Base-by-base conservation (phyloP, 305 asterid species). In the Fraxinus nigra region DNA sequence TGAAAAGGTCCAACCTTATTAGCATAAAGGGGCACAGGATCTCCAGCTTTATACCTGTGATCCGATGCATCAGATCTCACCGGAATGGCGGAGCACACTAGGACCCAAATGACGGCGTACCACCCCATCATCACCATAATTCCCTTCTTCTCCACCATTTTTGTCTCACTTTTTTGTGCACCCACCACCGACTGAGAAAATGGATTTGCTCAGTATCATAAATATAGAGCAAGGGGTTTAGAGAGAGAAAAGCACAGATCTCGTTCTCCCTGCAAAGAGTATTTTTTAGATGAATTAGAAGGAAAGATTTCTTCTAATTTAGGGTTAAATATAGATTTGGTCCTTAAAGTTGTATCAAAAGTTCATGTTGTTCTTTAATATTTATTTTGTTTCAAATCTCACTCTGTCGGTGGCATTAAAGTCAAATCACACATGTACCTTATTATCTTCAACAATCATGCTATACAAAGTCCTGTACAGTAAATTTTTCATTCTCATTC, bases 1-100 rank as follows among this genome's bases (percentile, higher is more conserved):
- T 92, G 96, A 84, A 92, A 92, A 40, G 94, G 96, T 0, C 97
- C 97, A 77, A 92, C 95, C 83, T 92, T 92, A 61, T 92, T 92
- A 22, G 95, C 95, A 63, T 92, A 92, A 0, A 92, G 91, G 78
- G 97, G 92, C 56, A 92, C 97, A 63, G 86, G 51, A 81, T 92
- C 95, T 63, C 92, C 90, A 69, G 78, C 79, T 61, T 89, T 90
- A 87, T 86, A 92, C 75, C 83, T 91, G 77, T 92, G 97, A 89
- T 91, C 90, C 20, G 97, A 91, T 34, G 82, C 93, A 78, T 92
- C 93, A 28, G 97, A 91, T 73, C 88, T 87, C 87, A 80, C 94
- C 82, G 77, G 81, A 73, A 85, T 14, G 32, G 81, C 89, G 72
- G 79, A 3, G 84, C 85, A 86, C 37, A 84, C 14, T 35, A 85